Base-by-base conservation (phyloP, 495 filamentous ascomycete species). In the Neurospora sp. region DNA sequence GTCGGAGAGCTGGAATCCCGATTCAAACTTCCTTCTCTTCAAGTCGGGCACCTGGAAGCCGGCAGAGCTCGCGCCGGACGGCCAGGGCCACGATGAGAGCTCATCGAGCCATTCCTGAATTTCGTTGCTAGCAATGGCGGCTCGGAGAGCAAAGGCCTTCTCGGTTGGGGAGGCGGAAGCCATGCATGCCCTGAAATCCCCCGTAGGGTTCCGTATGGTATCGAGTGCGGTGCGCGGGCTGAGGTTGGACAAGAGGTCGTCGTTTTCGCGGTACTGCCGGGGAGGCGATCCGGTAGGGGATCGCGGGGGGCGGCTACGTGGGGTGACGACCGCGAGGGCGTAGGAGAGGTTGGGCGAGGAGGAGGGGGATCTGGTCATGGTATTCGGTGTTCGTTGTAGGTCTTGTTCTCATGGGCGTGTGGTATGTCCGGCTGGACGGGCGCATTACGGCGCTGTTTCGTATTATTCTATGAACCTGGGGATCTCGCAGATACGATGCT, bases 41-140 rank as follows among this genome's bases (percentile, higher is more conserved):
- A 78, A 72, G 16, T 81, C 77, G 18, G 87, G 88, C 65, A 86
- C 82, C 69, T 89, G 80, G 73, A 93, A 93, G 31, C 84, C 85
- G 18, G 78, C 74, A 9, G 84, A 80, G 68, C 88, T 86, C 61
- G 84, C 87, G 10, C 76, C 79, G 1, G 83, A 80, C 9, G 90
- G 88, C 94, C 94, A 97, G 40, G 82, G 79, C 94, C 94, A 97
- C 37, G 82, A 77, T 27, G 87, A 85, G 16, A 97, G 83, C 81
- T 97, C 94, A 53, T 88, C 86, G 41, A 90, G 86, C 94, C 94
- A 97, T 74, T 89, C 83, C 71, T 87, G 84, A 72, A 97, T 86
- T 72, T 90, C 91, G 76, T 92, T 88, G 41, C 90, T 90, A 18
- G 91, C 91, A 74, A 92, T 77, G 10, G 93, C 92, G 16, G 91